Conservation (phyloP, 441 rosid genomes). For the Pelargonium cotyledonis region DNA sequence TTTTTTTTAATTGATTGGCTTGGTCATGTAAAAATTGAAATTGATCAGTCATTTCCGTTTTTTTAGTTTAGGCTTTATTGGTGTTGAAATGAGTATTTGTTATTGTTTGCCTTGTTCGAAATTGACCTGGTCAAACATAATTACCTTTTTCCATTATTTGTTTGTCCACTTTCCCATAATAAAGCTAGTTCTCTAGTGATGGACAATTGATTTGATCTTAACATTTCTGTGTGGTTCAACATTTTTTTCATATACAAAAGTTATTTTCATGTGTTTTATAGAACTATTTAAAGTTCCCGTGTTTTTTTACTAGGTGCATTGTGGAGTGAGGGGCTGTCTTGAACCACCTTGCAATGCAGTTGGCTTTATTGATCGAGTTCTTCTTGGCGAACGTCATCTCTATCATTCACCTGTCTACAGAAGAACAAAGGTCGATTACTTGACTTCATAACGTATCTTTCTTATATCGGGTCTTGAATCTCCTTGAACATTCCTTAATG, state of each 20-base stretch:
- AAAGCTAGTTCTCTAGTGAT: too few species aligned
- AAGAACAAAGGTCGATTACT: constrained; percentile 43
- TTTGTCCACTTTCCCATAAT: too few species aligned
- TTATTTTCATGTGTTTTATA: constrained; percentile 2
- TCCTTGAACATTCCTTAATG: neutral
- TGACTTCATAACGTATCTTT: neutral
- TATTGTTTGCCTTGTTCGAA: too few species aligned
- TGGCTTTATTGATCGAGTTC: constrained; percentile 43
- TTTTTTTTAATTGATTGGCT: neutral
- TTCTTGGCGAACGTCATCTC: constrained; percentile 50
- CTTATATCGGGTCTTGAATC: neutral
- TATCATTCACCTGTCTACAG: constrained; percentile 49
- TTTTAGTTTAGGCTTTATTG: neutral
- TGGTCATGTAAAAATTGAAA: too few species aligned
- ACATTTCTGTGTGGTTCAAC: neutral
- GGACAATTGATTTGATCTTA: neutral
- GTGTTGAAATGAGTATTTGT: too few species aligned
- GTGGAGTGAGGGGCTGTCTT: constrained; percentile 52
- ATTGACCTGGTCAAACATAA: too few species aligned
- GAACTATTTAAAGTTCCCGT: constrained; percentile 11
- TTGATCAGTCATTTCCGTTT: neutral
- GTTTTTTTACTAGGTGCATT: constrained; percentile 34
- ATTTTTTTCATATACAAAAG: neutral
- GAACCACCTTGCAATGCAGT: constrained; percentile 65
- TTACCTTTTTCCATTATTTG: too few species aligned